phyloP scores from a whole-genome alignment of 2,329 filamentous ascomycete genomes.

The Paecilomyces variotii region DNA sequence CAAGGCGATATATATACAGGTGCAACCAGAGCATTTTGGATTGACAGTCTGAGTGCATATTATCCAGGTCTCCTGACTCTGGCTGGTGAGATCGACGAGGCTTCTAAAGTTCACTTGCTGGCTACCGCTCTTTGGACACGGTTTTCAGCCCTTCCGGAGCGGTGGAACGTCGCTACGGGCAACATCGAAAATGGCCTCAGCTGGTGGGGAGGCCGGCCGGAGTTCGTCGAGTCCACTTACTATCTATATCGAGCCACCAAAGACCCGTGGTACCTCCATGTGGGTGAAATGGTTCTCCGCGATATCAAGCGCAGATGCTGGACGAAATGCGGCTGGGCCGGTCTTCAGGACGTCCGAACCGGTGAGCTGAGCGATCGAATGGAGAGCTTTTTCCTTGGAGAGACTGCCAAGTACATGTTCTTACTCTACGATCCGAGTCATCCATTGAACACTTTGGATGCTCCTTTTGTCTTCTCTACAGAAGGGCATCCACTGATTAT shows the following conservation, averaged over 20 bases:
- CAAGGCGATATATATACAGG: conserved; percentile 85
- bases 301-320: conserved; percentile 86
- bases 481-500: conserved; percentile 91
- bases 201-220: conserved; percentile 93
- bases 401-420: conserved; percentile 94
- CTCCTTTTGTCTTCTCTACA: conserved; percentile 86
- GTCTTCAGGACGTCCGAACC: conserved; percentile 70
- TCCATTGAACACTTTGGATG: conserved; percentile 78
- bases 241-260: conserved; percentile 89
- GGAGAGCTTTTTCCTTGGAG: conserved; percentile 97
- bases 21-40: conserved; percentile 83
- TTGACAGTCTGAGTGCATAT: conserved; percentile 91
- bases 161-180: conserved; percentile 81
- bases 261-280: conserved; percentile 93
- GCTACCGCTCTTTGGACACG: conserved; percentile 92
- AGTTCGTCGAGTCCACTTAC: conserved; percentile 96
- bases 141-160: conserved; percentile 86
- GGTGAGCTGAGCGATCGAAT: conserved; percentile 89
- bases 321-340: conserved; percentile 88
- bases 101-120: conserved; percentile 78
- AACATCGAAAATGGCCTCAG: conserved; percentile 77
- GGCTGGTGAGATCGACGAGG: conserved; percentile 84
- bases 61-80: conserved; percentile 83
- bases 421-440: conserved; percentile 80
- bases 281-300: conserved; percentile 87